Evolutionary conservation across 257 asterid species (phyloP).

Genomic region (Solanum corneliomulleri): DNA sequence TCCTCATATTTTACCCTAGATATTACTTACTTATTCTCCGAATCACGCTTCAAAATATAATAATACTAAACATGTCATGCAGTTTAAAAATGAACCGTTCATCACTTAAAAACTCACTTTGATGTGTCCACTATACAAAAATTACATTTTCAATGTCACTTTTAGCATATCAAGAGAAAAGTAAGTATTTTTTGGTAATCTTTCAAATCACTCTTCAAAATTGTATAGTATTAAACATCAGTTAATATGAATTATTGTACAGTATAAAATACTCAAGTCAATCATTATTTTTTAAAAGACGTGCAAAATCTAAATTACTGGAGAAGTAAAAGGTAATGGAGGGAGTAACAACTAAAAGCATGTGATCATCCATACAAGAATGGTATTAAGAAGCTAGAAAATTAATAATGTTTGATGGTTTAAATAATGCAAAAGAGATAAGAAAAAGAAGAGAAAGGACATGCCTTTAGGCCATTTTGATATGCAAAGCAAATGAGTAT

Average conservation of each 20-base stretch:
- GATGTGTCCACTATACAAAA: too few species aligned
- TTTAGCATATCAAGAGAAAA: background rate
- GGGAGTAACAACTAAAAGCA: background rate
- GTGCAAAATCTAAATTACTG: background rate
- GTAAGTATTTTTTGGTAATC: too few species aligned
- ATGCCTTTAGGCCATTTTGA: constrained; percentile 27
- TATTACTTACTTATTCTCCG: background rate
- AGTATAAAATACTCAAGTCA: too few species aligned
- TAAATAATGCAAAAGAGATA: background rate
- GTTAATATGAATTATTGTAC: too few species aligned
- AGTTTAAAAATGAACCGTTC: too few species aligned
- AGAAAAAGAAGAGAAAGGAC: background rate
- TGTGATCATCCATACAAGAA: background rate
- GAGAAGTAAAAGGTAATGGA: background rate
- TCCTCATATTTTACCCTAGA: too few species aligned
- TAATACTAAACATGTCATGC: too few species aligned
- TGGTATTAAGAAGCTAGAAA: background rate
- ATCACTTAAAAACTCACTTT: background rate
- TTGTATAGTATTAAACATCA: background rate
- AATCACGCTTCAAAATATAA: background rate
- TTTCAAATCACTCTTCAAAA: background rate
- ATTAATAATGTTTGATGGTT: background rate
- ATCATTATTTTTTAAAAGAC: background rate
- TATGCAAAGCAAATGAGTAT: constrained; percentile 16
- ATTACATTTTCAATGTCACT: background rate